Base-by-base conservation (phyloP, 1,284 basidiomycete species). In the Ganoderma multipileum region DNA sequence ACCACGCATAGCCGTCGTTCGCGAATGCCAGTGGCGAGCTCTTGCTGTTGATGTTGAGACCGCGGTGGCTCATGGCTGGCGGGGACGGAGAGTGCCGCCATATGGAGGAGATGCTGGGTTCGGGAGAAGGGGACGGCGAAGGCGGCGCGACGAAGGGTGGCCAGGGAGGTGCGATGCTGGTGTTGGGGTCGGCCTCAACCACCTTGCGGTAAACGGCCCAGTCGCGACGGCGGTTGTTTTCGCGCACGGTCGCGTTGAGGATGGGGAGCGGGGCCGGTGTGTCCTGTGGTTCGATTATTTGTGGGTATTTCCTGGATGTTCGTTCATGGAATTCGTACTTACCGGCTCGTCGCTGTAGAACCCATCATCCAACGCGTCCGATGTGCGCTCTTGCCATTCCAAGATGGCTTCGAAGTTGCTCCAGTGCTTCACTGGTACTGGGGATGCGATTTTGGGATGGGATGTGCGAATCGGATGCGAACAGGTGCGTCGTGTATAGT, bases 161-260 rank as follows among this genome's bases (percentile, higher is more conserved):
- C 61, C 61, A 63, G 0, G 61, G 61, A 3, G 61, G 61, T 9
- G 61, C 61, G 61, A 63, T 50, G 14, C 47, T 50, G 14, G 44
- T 63, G 18, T 54, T 36, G 11, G 61, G 61, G 33, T 63, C 61
- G 44, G 47, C 36, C 28, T 50, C 47, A 36, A 50, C 47, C 33
- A 50, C 44, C 33, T 63, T 38, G 30, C 61, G 61, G 36, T 63
- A 63, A 33, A 47, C 23, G 20, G 26, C 44, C 61, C 61, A 63
- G n/a, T 54, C 30, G 36, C 47, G 42, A n/a, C 47, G 42, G 3
- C 61, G 38, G 36, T 41, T 23, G 38, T 23, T 26, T 26, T 60
- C 58, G 58, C 58, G 58, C 36, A 41, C 9, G 11, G 38, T 18
- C 2, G 58, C 58, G 58, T 60, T n/a, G 18, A 60, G 38, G 58